phyloP scores from a whole-genome alignment of 139 green algal genomes.

The Medakamo hakoo region DNA sequence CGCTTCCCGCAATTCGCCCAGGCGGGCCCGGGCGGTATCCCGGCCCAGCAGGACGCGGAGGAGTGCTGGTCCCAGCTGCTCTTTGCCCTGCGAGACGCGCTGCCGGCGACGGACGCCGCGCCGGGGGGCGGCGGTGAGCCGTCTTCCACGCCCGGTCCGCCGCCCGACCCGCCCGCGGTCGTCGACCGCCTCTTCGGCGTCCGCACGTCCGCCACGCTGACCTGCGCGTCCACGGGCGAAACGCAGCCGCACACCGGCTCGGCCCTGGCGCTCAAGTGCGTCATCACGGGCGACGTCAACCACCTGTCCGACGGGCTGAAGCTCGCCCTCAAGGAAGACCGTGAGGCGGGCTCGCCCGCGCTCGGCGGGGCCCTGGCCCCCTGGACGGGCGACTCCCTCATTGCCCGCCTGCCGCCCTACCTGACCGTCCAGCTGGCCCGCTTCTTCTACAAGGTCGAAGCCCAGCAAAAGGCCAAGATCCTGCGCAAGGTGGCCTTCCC shows the following conservation, averaged over 20 bases:
- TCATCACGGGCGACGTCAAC: conserved; percentile 84
- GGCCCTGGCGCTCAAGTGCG: conserved; percentile 66
- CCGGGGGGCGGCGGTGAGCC: background rate
- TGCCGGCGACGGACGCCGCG: conserved; percentile 33
- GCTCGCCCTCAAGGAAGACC: conserved; percentile 69
- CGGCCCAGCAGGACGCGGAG: conserved; percentile 92
- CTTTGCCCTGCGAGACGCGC: conserved; percentile 43
- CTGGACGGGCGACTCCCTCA: conserved; percentile 48
- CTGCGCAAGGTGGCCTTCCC: conserved; percentile 78
- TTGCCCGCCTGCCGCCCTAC: conserved; percentile 61
- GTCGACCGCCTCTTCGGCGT: conserved; percentile 77
- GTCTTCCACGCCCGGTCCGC: no score
- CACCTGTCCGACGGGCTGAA: conserved; percentile 70
- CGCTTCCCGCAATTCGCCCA: conserved; percentile 89
- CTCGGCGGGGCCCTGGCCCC: conserved; percentile 35
- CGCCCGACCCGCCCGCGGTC: no score
- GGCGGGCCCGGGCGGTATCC: conserved; percentile 12
- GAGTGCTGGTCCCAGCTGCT: conserved; percentile 91
- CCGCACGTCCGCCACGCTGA: conserved; percentile 44
- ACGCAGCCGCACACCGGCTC: conserved; percentile 22
- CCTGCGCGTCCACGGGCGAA: conserved; percentile 67
- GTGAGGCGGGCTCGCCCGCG: conserved; percentile 53
- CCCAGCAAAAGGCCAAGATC: conserved; percentile 94
- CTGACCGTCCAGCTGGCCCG: conserved; percentile 81
- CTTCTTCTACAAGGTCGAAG: conserved; percentile 85